Conservation (phyloP, 2,329 filamentous ascomycete genomes). For the Paracamarosporium sp. region DNA sequence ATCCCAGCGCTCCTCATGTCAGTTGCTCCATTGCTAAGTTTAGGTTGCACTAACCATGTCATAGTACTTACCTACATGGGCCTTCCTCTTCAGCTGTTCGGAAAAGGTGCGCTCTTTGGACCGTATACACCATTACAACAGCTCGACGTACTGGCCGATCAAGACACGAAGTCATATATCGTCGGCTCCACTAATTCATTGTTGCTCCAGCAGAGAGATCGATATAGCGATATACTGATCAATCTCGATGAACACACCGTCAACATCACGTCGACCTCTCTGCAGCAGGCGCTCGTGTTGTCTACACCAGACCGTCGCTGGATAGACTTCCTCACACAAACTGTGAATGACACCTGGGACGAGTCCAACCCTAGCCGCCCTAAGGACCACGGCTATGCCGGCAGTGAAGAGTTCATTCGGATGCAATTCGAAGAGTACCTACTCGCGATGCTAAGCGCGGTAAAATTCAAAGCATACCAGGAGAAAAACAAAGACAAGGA, state of each 20-base stretch:
- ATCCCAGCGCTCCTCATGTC: slow-evolving; percentile 84
- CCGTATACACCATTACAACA: slow-evolving; percentile 97
- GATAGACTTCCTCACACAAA: slow-evolving; percentile 95
- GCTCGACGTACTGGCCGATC: slow-evolving; percentile 90
- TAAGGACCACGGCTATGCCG: slow-evolving; percentile 93
- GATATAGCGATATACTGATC: slow-evolving; percentile 94
- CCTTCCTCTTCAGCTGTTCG: slow-evolving; percentile 91
- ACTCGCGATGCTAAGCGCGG: slow-evolving; percentile 82
- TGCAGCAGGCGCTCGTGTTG: slow-evolving; percentile 77
- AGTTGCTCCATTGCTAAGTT: slow-evolving; percentile 16
- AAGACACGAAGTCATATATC: slow-evolving; percentile 95
- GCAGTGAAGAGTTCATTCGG: slow-evolving; percentile 96
- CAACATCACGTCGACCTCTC: slow-evolving; percentile 79
- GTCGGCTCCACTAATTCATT: slow-evolving; percentile 97
- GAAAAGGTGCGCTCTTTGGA: slow-evolving; percentile 93
- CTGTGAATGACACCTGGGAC: slow-evolving; percentile 96
- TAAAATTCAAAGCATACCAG: slow-evolving; percentile 77
- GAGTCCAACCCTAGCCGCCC: slow-evolving; percentile 84
- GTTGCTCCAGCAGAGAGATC: slow-evolving; percentile 89
- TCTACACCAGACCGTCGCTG: slow-evolving; percentile 89
- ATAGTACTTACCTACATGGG: slow-evolving; percentile 90
- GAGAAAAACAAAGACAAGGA: slow-evolving; percentile 58
- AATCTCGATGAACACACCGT: slow-evolving; percentile 92
- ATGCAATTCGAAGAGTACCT: slow-evolving; percentile 98
- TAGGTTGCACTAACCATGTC: slow-evolving; percentile 26